A percentile compares a stretch with the other conserved stretches of the same genome.
Conservation (phyloP, 2,329 filamentous ascomycete genomes). For the Colletotrichum scovillei region DNA sequence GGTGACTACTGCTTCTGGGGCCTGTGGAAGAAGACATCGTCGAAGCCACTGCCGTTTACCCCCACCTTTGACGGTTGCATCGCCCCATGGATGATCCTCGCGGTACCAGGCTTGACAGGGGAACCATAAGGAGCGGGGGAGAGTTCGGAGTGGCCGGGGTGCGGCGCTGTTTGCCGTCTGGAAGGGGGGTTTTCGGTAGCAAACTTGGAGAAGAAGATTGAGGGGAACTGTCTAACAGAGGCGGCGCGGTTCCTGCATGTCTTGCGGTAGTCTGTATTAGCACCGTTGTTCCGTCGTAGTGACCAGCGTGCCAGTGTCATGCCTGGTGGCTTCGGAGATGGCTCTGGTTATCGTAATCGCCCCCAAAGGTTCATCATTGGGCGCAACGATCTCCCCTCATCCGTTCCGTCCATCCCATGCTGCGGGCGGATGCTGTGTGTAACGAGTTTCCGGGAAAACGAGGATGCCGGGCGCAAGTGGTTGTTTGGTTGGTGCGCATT, state of each 20-base stretch:
- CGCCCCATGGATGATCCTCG: conserved; percentile 31
- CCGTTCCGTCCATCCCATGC: conserved; percentile 18
- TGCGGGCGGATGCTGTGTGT: conserved; percentile 1
- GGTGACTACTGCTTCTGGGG: not conserved
- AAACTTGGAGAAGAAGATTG: conserved; percentile 24
- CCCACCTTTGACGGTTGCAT: conserved; percentile 18
- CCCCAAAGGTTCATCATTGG: not conserved
- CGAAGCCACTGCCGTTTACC: conserved; percentile 16
- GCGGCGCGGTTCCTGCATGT: conserved; percentile 31
- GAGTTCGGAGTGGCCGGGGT: conserved; percentile 29
- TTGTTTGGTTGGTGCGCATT: conserved; percentile 18
- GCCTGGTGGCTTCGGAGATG: conserved; percentile 24
- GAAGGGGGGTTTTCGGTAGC: not conserved
- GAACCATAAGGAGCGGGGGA: conserved; percentile 16
- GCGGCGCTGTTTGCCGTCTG: conserved; percentile 15
- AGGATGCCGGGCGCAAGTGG: not conserved
- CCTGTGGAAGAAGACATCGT: conserved; percentile 23
- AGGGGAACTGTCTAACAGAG: conserved; percentile 11
- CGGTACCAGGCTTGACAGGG: conserved; percentile 19
- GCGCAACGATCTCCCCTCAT: conserved; percentile 14
- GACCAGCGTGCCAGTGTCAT: not conserved
- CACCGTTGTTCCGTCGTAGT: conserved; percentile 1
- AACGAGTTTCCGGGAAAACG: conserved; percentile 5
- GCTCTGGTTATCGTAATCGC: conserved; percentile 20
- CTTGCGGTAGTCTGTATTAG: not conserved